Evolutionary conservation across 169 alveolate genomes (phyloP), one percentile per base, ranked within the genome.

Genomic region (Theileria luwenshuni): DNA sequence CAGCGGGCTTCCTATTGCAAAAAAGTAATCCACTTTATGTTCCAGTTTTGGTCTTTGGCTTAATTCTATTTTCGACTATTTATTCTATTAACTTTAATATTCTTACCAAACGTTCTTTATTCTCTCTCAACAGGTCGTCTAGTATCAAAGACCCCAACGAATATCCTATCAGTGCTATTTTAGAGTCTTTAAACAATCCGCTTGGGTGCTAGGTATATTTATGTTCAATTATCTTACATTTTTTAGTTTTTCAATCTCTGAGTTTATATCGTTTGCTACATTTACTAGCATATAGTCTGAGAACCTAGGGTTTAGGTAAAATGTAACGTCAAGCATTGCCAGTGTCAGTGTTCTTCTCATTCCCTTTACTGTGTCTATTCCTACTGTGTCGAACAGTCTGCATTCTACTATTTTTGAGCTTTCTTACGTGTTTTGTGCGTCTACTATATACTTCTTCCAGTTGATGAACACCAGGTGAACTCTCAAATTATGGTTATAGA

Each of bases 91-190:
- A 54, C 38, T 10, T 2, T 8, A n/a, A 2, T 54, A n/a, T n/a
- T 8, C 27, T 7, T 71, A 71, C 80, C 49, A 60, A 43, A 28
- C 91, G 25, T 19, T 83, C 81, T 32, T 84, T 87, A 43, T 87
- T 85, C 19, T 85, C 76, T 33, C 90, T 27, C 42, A 90, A 72
- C 33, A 92, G 70, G 62, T 92, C 95, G 67, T 92, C 88, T 28
- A 89, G 83, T 65, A 92, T 87, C 30, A 90, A 89, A 33, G 94
- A 87, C n/a, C 95, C 95, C 79, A 92, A 48, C 6, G 95, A 92
- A 45, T 92, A 91, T 2, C 95, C 95, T 42, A 92, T 77, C 19
- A 90, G 60, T 23, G 86, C 93, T 21, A 92, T 76, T 61, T 92
- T 92, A 25, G 95, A 65, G 21, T 90, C 59, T 42, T 74, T 84